Conservation (phyloP, 345 rosid genomes). For the Jatropha curcas region DNA sequence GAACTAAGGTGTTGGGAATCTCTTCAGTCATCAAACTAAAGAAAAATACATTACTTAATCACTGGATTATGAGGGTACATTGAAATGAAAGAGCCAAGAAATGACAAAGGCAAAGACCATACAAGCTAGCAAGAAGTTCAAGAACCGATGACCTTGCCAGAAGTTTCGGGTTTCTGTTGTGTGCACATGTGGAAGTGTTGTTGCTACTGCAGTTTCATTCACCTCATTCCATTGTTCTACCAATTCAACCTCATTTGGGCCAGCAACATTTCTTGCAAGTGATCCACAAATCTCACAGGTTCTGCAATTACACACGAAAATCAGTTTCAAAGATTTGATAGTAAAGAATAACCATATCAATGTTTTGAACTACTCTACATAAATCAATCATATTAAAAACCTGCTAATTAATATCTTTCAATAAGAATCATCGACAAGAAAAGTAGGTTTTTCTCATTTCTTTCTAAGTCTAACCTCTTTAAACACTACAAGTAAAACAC, state of each 20-base stretch:
- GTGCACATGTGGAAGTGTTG: slow-evolving; percentile 30
- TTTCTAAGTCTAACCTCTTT: too few species aligned
- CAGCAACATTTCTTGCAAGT: slow-evolving; percentile 63
- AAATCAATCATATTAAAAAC: neutral
- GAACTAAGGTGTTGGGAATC: neutral
- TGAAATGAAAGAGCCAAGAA: slow-evolving; percentile 96
- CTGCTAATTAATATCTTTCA: too few species aligned
- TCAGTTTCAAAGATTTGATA: neutral
- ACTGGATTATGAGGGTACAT: slow-evolving; percentile 51
- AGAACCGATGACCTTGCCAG: slow-evolving; percentile 82
- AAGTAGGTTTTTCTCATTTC: too few species aligned
- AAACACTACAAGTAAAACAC: too few species aligned
- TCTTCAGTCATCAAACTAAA: slow-evolving; percentile 8
- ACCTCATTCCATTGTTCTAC: slow-evolving; percentile 48
- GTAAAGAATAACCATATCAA: neutral
- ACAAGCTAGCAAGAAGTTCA: slow-evolving; percentile 85
- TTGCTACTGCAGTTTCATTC: slow-evolving; percentile 34
- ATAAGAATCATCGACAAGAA: too few species aligned
- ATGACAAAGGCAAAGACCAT: slow-evolving; percentile 94
- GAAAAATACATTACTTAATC: neutral
- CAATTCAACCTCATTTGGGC: slow-evolving; percentile 48
- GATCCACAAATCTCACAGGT: slow-evolving; percentile 97
- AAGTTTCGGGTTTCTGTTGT: slow-evolving; percentile 50
- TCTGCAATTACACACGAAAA: slow-evolving; percentile 40
- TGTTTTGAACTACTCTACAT: neutral